Evolutionary conservation across 31 red algal genomes (phyloP).

Genomic region (Asparagopsis taxiformis): DNA sequence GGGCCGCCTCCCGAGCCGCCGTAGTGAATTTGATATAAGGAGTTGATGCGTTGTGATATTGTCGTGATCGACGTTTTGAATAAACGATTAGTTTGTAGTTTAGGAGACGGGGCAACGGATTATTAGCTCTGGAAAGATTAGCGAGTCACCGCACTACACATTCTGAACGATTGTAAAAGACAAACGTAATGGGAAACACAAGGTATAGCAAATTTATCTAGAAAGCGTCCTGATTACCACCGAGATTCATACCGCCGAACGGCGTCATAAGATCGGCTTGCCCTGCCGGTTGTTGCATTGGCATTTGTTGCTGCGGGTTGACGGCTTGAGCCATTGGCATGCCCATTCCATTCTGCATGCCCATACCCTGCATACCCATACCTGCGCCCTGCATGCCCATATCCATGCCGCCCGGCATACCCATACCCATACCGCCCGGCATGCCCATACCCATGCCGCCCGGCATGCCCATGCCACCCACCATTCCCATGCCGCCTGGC

Average conservation of each 20-base stretch:
- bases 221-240: constrained; percentile 23
- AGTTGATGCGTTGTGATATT: background rate
- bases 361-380: constrained; percentile 29
- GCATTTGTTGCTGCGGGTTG: constrained; percentile 10
- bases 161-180: too few relatives aligned
- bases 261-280: constrained; percentile 49
- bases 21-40: background rate
- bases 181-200: too few relatives aligned
- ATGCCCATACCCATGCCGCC: background rate
- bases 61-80: background rate
- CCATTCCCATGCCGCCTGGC: constrained; percentile 17
- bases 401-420: background rate
- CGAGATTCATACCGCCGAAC: constrained; percentile 54
- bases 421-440: background rate
- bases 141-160: too few relatives aligned
- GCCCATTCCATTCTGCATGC: constrained; percentile 11
- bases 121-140: too few relatives aligned
- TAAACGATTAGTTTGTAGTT: too few relatives aligned
- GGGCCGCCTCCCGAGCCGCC: constrained; percentile 49
- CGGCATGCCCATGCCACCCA: constrained; percentile 29
- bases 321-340: constrained; percentile 15
- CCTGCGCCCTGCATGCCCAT: background rate
- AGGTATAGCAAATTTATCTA: background rate
- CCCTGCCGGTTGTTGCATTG: constrained; percentile 16
- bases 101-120: too few relatives aligned